A percentile compares a stretch with the other conserved stretches of the same genome.
Conservation (phyloP, 2,329 filamentous ascomycete species). For the Xylariaceae sp. region DNA sequence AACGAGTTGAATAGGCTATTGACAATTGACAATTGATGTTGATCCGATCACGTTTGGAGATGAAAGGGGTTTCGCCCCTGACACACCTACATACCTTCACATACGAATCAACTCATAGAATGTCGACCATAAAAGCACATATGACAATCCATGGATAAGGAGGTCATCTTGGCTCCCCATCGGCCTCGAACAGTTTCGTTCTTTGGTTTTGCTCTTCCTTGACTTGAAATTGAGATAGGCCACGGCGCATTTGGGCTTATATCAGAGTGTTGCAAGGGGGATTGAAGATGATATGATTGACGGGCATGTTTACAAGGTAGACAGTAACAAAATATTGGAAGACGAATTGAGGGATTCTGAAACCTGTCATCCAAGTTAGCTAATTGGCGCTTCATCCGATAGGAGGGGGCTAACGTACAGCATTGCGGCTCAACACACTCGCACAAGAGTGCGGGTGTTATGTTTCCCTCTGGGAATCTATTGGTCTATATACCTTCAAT, state of each 20-base stretch:
- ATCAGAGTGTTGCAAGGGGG: slow-evolving; percentile 32
- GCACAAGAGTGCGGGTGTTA: not conserved
- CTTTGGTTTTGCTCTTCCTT: slow-evolving; percentile 26
- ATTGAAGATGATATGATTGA: not conserved
- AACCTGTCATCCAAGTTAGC: slow-evolving; percentile 3
- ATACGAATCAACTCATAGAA: not conserved
- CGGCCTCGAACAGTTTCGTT: slow-evolving; percentile 15
- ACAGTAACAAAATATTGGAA: not conserved
- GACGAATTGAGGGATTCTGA: not conserved
- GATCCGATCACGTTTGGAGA: not conserved
- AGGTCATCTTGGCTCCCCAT: not conserved
- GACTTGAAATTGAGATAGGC: slow-evolving; percentile 32
- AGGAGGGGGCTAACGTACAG: not conserved
- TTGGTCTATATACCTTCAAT: slow-evolving; percentile 6
- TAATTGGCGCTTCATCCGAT: not conserved
- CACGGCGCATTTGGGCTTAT: slow-evolving; percentile 27
- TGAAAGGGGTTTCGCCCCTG: not conserved
- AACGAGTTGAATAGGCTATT: not conserved
- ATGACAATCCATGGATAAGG: not conserved
- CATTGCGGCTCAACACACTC: not conserved
- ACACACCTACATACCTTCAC: not conserved
- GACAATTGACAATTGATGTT: not conserved
- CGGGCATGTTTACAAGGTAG: not conserved
- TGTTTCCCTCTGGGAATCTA: not conserved
- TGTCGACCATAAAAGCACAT: slow-evolving; percentile 24